Conservation (phyloP, 768 basidiomycete species). For the Boletus sensibilis region DNA sequence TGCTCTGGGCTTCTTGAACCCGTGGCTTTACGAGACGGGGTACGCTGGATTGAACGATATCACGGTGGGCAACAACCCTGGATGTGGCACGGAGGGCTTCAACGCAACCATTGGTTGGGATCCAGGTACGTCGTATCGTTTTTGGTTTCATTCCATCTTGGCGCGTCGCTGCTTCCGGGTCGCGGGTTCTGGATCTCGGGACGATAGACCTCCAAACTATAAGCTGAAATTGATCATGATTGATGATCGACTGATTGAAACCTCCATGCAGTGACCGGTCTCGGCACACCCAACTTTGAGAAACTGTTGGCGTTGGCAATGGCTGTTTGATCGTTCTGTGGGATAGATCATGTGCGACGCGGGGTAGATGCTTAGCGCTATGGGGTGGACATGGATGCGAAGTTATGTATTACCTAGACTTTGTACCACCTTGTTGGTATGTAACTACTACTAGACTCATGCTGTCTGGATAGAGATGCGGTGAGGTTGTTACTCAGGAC, state of each 20-base stretch:
- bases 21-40: slow-evolving; percentile 48
- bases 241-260: background rate
- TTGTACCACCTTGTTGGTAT: too few species aligned
- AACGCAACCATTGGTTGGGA: slow-evolving; percentile 63
- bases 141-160: background rate
- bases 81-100: slow-evolving; percentile 65
- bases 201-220: background rate
- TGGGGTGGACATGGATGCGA: too few species aligned
- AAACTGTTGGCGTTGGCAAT: slow-evolving; percentile 42
- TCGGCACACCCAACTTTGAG: slow-evolving; percentile 54
- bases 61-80: slow-evolving; percentile 52
- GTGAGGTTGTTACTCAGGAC: too few species aligned
- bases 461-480: too few species aligned
- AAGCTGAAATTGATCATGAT: background rate
- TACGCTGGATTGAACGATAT: slow-evolving; percentile 52
- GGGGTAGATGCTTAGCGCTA: too few species aligned
- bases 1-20: slow-evolving; percentile 68
- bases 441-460: too few species aligned
- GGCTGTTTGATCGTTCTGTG: background rate
- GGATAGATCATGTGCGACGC: too few species aligned
- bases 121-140: slow-evolving; percentile 41
- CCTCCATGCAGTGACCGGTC: slow-evolving; percentile 44
- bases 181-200: background rate
- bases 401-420: too few species aligned
- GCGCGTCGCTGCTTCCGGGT: too few species aligned